These are phyloP conservation scores for Didymella pomorum DNA, from an alignment of 2,329 filamentous ascomycete species.

Conservation along the genomic window DNA sequence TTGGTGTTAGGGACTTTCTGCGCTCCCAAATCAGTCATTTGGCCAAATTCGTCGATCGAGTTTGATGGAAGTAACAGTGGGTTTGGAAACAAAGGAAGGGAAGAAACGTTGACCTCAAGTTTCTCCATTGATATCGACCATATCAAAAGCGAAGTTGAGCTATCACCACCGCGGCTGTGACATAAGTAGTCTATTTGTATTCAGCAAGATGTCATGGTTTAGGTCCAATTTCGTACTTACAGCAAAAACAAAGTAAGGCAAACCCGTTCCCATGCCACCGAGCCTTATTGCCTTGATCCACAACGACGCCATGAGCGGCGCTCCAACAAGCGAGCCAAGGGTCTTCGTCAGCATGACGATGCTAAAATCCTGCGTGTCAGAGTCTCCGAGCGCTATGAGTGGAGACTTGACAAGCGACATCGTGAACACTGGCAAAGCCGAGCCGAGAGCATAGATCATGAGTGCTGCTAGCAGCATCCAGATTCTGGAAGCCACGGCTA, in stretches of 20 bases:
- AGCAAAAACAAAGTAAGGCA: constrained; percentile 42
- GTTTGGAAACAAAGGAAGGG: too few species aligned
- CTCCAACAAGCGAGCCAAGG: constrained; percentile 46
- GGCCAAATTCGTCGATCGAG: too few species aligned
- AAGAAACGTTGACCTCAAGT: too few species aligned
- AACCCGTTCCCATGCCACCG: constrained; percentile 43
- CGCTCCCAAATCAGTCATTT: too few species aligned
- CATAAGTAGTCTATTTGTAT: too few species aligned
- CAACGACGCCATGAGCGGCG: constrained; percentile 47
- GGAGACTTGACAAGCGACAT: constrained; percentile 50
- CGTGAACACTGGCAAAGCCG: constrained; percentile 50
- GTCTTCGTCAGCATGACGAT: constrained; percentile 51
- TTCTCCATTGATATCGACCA: too few species aligned
- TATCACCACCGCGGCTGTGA: too few species aligned
- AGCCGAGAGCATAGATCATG: constrained; percentile 50
- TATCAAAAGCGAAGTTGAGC: too few species aligned
- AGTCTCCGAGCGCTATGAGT: constrained; percentile 38
- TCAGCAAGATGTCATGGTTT: too few species aligned
- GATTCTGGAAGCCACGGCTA: constrained; percentile 43
- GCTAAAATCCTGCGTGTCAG: constrained; percentile 47
- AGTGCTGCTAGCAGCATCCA: constrained; percentile 47
- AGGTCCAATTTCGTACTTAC: too few species aligned
- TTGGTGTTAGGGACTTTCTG: too few species aligned
- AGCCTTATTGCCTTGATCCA: constrained; percentile 49
- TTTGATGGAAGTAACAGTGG: too few species aligned